Evolutionary conservation across 2,329 filamentous ascomycete genomes (phyloP).

Genomic region (Clathrospora elynae): DNA sequence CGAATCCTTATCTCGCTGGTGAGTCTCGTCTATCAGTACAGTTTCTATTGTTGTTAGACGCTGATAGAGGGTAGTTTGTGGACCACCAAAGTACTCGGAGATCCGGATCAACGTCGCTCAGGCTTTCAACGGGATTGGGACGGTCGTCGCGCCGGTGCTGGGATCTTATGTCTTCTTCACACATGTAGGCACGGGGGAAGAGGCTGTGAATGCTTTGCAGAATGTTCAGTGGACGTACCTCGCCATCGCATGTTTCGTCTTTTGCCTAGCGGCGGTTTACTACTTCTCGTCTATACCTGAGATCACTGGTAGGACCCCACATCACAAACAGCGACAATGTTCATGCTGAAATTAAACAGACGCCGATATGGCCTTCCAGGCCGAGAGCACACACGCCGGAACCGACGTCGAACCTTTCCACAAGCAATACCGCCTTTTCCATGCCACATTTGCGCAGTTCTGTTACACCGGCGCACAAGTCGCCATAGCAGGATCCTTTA

Average conservation of each 20-base stretch:
- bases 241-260: slow-evolving; percentile 65
- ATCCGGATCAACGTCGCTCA: slow-evolving; percentile 64
- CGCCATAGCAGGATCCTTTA: slow-evolving; percentile 54
- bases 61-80: slow-evolving; percentile 51
- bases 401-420: slow-evolving; percentile 57
- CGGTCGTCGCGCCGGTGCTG: slow-evolving; percentile 63
- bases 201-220: slow-evolving; percentile 58
- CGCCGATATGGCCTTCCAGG: slow-evolving; percentile 63
- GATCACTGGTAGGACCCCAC: slow-evolving; percentile 56
- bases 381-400: slow-evolving; percentile 40
- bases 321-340: too few relatives aligned
- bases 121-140: slow-evolving; percentile 63
- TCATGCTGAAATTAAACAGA: slow-evolving; percentile 17
- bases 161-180: slow-evolving; percentile 67
- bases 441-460: slow-evolving; percentile 76
- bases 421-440: slow-evolving; percentile 73
- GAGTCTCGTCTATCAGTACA: not conserved
- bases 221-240: slow-evolving; percentile 70
- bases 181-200: slow-evolving; percentile 54
- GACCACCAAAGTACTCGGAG: slow-evolving; percentile 64
- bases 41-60: too few relatives aligned
- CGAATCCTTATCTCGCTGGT: slow-evolving; percentile 53
- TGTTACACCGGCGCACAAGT: slow-evolving; percentile 79
- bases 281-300: slow-evolving; percentile 61
- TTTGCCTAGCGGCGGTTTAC: slow-evolving; percentile 62